These are phyloP conservation scores for Exophiala sp. DNA, from an alignment of 2,329 filamentous ascomycete genomes.

Conservation along the genomic window DNA sequence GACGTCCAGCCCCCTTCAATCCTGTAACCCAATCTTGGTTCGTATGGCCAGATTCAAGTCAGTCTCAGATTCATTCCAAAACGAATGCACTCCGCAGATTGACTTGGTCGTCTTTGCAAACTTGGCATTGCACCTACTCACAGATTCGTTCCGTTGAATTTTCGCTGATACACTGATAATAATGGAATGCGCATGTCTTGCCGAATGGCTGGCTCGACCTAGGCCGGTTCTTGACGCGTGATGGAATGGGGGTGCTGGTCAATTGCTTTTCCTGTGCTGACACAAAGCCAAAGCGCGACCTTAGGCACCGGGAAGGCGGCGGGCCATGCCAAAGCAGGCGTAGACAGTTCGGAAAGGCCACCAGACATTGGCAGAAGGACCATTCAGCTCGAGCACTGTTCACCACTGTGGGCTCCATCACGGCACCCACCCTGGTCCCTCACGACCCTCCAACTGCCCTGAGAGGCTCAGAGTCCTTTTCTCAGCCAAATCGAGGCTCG, in stretches of 20 bases:
- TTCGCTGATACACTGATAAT: no score
- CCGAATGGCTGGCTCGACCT: not conserved
- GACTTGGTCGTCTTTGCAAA: no score
- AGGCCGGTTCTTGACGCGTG: conserved; percentile 2
- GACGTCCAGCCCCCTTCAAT: not conserved
- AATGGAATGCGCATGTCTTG: not conserved
- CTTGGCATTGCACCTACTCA: no score
- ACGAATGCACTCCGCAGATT: not conserved
- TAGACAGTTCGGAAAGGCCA: conserved; percentile 3
- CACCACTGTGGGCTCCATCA: not conserved
- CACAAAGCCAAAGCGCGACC: conserved; percentile 14
- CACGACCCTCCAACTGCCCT: conserved; percentile 4
- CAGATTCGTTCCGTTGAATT: no score
- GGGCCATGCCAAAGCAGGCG: conserved; percentile 14
- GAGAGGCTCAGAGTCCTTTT: conserved; percentile 1
- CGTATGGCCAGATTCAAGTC: not conserved
- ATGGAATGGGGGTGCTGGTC: conserved; percentile 1
- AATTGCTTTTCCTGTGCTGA: conserved; percentile 14
- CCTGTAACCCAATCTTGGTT: not conserved
- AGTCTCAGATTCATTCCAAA: conserved; percentile 1
- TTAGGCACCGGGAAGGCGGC: conserved; percentile 20
- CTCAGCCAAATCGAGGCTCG: conserved; percentile 18
- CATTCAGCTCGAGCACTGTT: conserved; percentile 3
- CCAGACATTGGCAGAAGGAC: not conserved
- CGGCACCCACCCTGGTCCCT: conserved; percentile 3